phyloP scores from a whole-genome alignment of 2,329 filamentous ascomycete genomes.

The Colletotrichum falcatum region DNA sequence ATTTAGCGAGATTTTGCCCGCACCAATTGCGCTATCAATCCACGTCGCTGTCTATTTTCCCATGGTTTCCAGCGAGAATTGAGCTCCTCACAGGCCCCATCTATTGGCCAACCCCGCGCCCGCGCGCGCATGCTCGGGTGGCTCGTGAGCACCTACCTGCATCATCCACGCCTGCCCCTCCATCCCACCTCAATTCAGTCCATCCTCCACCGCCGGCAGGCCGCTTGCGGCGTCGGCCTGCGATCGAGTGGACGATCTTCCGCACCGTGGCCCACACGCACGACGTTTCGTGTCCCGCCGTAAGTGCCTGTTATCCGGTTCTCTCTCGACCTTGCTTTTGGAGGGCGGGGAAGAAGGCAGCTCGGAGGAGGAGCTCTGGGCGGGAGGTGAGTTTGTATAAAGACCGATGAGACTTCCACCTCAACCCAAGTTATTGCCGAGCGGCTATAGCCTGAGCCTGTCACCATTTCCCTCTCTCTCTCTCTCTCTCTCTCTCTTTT shows the following conservation, averaged over 20 bases:
- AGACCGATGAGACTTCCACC: neutral
- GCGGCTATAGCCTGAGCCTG: neutral
- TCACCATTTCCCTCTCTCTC: neutral
- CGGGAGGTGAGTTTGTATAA: neutral
- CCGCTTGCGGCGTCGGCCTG: constrained; percentile 35
- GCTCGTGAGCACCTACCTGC: neutral
- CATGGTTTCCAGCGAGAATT: constrained; percentile 41
- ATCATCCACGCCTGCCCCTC: neutral
- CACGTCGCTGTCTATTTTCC: constrained; percentile 3
- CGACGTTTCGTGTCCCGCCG: constrained; percentile 40
- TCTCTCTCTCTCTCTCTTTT: neutral
- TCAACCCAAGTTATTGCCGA: neutral
- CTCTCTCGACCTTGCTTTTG: constrained; percentile 1
- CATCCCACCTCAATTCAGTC: neutral
- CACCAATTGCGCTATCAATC: neutral
- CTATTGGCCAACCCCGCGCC: constrained; percentile 30
- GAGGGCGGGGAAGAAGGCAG: neutral
- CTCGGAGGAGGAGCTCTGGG: neutral
- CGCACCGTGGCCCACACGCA: constrained; percentile 32
- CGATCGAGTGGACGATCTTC: constrained; percentile 38
- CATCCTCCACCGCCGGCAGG: constrained; percentile 5
- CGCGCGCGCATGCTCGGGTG: neutral
- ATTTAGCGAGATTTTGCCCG: constrained; percentile 41
- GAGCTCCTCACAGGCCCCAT: constrained; percentile 6
- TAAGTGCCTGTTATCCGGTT: constrained; percentile 7